phyloP scores from a whole-genome alignment of 805 yeast genomes.

The Barnettozyma pratensis region DNA sequence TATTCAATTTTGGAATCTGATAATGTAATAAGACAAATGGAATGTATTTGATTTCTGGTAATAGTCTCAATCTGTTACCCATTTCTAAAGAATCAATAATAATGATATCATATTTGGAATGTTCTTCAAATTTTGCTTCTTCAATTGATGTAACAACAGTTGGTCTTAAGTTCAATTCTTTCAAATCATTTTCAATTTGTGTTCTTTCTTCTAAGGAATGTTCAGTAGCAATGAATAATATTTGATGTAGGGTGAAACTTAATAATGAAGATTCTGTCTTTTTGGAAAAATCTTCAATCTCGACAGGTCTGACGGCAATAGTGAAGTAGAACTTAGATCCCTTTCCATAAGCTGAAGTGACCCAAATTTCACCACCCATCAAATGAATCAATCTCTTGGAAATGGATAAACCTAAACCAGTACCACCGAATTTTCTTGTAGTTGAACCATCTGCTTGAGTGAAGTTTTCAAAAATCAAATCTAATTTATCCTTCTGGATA shows the following conservation, averaged over 20 bases:
- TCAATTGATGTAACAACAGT: conserved; percentile 51
- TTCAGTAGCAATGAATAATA: conserved; percentile 63
- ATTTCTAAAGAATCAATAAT: conserved; percentile 75
- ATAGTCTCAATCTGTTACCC: conserved; percentile 60
- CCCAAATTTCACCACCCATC: conserved; percentile 95
- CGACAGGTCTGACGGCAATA: conserved; percentile 67
- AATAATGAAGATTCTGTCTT: conserved; percentile 62
- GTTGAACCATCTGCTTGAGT: conserved; percentile 94
- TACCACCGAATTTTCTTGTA: conserved; percentile 88
- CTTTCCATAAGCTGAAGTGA: conserved; percentile 67
- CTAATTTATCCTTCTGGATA: conserved; percentile 76
- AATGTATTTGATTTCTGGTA: conserved; percentile 77
- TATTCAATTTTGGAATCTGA: conserved; percentile 69
- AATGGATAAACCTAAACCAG: conserved; percentile 86
- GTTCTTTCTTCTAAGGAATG: conserved; percentile 46
- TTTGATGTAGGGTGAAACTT: conserved; percentile 67
- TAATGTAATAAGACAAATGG: conserved; percentile 78
- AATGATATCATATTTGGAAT: conserved; percentile 67
- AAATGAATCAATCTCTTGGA: conserved; percentile 81
- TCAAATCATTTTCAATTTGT: conserved; percentile 45
- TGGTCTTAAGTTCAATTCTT: conserved; percentile 55
- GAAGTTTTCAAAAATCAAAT: conserved; percentile 79
- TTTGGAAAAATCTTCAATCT: conserved; percentile 38
- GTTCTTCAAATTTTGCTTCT: conserved; percentile 47
- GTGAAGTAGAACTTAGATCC: conserved; percentile 85